phyloP scores from a whole-genome alignment of 1,139 yeast species.

The Magnusiomyces suaveolens region DNA sequence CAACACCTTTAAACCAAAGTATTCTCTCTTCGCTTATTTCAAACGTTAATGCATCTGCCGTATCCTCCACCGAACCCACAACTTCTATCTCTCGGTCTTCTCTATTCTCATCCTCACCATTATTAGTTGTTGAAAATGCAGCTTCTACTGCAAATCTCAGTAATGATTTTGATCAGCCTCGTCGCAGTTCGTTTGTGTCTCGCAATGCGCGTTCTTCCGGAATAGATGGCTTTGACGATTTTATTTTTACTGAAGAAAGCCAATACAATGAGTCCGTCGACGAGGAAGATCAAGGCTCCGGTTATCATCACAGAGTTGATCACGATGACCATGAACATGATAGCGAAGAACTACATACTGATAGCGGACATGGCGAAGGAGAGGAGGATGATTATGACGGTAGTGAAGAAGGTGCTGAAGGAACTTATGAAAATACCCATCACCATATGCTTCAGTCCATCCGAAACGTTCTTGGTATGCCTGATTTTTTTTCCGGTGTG shows the following conservation, averaged over 20 bases:
- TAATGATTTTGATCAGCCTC: not conserved
- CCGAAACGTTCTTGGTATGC: constrained; percentile 10
- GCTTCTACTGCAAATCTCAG: not conserved
- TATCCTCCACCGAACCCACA: not conserved
- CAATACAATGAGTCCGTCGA: not conserved
- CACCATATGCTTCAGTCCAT: constrained; percentile 3
- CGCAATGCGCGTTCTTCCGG: not conserved
- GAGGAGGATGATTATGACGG: constrained; percentile 24
- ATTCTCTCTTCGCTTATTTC: too few species aligned
- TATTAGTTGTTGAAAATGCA: not conserved
- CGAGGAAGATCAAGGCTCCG: constrained; percentile 7
- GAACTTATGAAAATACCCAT: constrained; percentile 6
- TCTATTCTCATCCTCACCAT: not conserved
- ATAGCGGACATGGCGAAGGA: constrained; percentile 20
- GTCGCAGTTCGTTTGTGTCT: not conserved
- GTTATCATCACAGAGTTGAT: constrained; percentile 10
- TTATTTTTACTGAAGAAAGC: not conserved
- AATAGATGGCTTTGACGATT: not conserved
- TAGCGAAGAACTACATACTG: constrained; percentile 19
- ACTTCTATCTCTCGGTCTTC: not conserved
- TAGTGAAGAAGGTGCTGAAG: constrained; percentile 14
- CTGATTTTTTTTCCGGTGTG: constrained; percentile 20
- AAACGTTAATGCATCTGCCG: too few species aligned
- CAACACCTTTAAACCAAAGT: too few species aligned
- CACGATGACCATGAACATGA: constrained; percentile 17